Evolutionary conservation across 2,329 filamentous ascomycete genomes (phyloP).

Genomic region (Alternaria infectoria): DNA sequence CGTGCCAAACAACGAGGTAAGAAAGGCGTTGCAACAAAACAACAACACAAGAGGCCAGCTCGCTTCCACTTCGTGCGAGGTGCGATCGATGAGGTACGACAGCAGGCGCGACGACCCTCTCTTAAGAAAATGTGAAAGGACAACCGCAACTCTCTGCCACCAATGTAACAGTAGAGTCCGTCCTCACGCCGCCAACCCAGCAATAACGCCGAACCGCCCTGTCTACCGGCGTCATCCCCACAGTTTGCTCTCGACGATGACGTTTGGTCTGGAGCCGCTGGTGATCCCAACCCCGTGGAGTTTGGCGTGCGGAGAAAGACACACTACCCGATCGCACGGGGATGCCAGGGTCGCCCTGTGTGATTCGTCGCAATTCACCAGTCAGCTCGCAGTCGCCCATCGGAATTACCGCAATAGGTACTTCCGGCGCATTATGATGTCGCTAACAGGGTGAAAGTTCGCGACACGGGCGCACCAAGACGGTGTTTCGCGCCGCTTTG

Average conservation of each 20-base stretch:
- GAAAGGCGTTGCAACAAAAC: not conserved
- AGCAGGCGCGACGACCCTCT: constrained; percentile 6
- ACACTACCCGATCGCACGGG: constrained; percentile 9
- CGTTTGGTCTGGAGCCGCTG: constrained; percentile 20
- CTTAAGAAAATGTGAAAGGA: constrained; percentile 2
- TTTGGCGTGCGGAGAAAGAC: constrained; percentile 21
- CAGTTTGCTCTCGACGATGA: constrained; percentile 16
- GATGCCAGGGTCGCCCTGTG: not conserved
- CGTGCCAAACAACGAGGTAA: not conserved
- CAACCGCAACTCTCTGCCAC: not conserved
- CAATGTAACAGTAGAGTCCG: constrained; percentile 11
- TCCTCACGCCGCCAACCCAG: constrained; percentile 5
- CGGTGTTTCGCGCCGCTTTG: not conserved
- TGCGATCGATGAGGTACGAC: not conserved
- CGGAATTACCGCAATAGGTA: constrained; percentile 5
- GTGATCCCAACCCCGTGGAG: constrained; percentile 18
- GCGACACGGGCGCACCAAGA: not conserved
- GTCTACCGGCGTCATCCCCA: constrained; percentile 16
- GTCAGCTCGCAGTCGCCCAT: not conserved
- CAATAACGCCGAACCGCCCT: constrained; percentile 12
- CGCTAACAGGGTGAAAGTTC: not conserved
- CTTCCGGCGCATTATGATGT: constrained; percentile 10
- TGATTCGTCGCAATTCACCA: constrained; percentile 3
- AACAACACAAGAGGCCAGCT: constrained; percentile 1
- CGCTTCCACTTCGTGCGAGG: not conserved